Percentiles rank a stretch among this genome's conserved stretches.
Conservation (phyloP, 1,139 yeast species). For the Saccharomyces hybrid region DNA sequence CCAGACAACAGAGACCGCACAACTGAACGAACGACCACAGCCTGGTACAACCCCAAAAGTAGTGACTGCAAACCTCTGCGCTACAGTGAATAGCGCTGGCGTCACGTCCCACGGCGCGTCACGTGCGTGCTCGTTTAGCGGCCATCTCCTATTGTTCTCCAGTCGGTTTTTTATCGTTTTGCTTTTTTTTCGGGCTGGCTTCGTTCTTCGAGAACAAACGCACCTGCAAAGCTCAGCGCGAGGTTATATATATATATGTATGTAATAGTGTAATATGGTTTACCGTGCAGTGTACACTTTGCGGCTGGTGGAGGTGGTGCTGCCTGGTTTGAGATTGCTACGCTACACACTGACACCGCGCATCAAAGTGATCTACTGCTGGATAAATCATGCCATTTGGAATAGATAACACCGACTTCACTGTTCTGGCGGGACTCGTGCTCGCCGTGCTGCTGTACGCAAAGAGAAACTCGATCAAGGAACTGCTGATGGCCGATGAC, state of each 20-base stretch:
- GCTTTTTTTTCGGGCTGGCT: slow-evolving; percentile 1
- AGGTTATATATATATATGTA: neutral
- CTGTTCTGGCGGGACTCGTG: slow-evolving; percentile 59
- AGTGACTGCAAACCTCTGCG: neutral
- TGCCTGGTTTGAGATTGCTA: neutral
- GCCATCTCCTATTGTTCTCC: neutral
- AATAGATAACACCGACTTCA: slow-evolving; percentile 61
- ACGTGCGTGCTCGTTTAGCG: neutral
- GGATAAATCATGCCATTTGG: neutral
- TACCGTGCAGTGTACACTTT: neutral
- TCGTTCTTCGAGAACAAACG: neutral
- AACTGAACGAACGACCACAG: too few species aligned
- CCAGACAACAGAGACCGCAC: too few species aligned
- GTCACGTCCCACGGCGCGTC: neutral
- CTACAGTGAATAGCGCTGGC: too few species aligned
- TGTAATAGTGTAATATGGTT: neutral
- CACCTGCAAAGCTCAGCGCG: slow-evolving; percentile 1
- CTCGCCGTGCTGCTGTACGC: slow-evolving; percentile 35
- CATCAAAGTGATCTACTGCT: neutral
- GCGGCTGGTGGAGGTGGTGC: neutral
- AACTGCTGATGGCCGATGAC: slow-evolving; percentile 23
- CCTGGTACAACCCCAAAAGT: neutral
- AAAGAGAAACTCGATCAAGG: slow-evolving; percentile 7
- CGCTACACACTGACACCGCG: neutral
- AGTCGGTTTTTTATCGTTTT: neutral